Evolutionary conservation across 1,139 yeast genomes (phyloP), one percentile per base, ranked within the genome.

Genomic region (Pichia inconspicua): DNA sequence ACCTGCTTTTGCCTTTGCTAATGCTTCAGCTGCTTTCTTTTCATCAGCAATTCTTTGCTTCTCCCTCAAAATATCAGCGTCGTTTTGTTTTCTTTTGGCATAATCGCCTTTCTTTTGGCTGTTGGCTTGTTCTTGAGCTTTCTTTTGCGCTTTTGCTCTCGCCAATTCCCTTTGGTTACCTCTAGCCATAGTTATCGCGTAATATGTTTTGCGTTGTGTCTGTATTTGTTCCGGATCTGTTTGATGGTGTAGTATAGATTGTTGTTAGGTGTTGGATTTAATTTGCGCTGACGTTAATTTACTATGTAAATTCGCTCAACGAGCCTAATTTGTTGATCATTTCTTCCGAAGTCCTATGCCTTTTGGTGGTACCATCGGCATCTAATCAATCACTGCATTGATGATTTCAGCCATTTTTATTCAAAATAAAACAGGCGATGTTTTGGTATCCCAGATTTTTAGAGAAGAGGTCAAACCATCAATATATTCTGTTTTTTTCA

Each of bases 81-180:
- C 67, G 42, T 54, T 58, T 49, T 90, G 96, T 81, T 82, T 77
- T 62, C 96, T 74, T 66, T 87, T 85, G 54, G 74, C 73, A 40
- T 95, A 92, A 62, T 88, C 96, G 30, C 97, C 97, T 62, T 78
- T 79, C 73, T 88, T 87, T 64, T 75, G 77, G 59, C 70, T 73
- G 65, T 83, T 82, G 28, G 73, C 73, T 7, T 38, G 46, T 40
- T 79, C 84, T 57, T 77, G 78, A 62, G 77, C 83, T 68, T 90
- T 90, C 72, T 90, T 92, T 64, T 71, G 66, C 68, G 87, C 88
- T 70, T 87, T 90, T 52, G 83, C 89, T 64, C 98, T 78, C 30
- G 97, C 97, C 60, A 86, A 77, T 45, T 92, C 98, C 66, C 98
- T 78, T 69, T 92, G 97, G 68, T 92, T 92, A 32, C 98, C 98